Base-by-base conservation (phyloP, 1,284 basidiomycete species). In the Moniliella sp. region DNA sequence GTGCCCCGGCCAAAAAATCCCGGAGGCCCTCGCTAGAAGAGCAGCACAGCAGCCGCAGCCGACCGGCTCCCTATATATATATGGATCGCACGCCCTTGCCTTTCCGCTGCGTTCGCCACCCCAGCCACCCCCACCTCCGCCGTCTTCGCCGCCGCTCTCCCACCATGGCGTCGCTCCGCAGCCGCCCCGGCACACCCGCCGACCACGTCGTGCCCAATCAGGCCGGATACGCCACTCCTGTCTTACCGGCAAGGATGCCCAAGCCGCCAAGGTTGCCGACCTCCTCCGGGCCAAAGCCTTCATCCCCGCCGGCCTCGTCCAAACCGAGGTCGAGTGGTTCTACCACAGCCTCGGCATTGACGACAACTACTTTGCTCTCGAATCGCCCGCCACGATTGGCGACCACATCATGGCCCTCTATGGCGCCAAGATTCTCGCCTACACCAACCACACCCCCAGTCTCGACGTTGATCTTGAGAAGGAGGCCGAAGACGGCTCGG, bases 391-490 rank as follows among this genome's bases (percentile, higher is more conserved):
- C 40, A 61, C 58, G 11, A 44, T 61, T 13, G 53, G 53, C 4
- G 52, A 57, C 31, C 57, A 61, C 35, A 47, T 61, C 18, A 42
- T 57, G 17, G 84, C 86, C 9, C 74, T 97, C 37, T 99, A 83
- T 63, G 84, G 83, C 30, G 86, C 88, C 45, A 97, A 97, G 67
- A 66, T 71, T 28, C 72, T 93, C 48, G 86, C 88, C 1, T 93
- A 76, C 67, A 91, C 86, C 40, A 83, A 88, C 61, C 83, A 91
- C 62, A 54, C 54, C 15, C 52, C 47, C 29, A 74, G 77, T 55
- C 77, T 97, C 35, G 78, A 86, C 45, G 94, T 99, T 59, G 86
- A 97, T 62, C 76, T 99, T 47, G 86, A 97, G 66, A 80, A 78
- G 63, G 75, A 91, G 60, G 76, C 77, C 48, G 73, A 77, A 8